Percentiles rank a stretch among this genome's conserved stretches.
These are phyloP conservation scores for Scutellaria galericulata DNA, from an alignment of 257 asterid species.

Conservation along the genomic window DNA sequence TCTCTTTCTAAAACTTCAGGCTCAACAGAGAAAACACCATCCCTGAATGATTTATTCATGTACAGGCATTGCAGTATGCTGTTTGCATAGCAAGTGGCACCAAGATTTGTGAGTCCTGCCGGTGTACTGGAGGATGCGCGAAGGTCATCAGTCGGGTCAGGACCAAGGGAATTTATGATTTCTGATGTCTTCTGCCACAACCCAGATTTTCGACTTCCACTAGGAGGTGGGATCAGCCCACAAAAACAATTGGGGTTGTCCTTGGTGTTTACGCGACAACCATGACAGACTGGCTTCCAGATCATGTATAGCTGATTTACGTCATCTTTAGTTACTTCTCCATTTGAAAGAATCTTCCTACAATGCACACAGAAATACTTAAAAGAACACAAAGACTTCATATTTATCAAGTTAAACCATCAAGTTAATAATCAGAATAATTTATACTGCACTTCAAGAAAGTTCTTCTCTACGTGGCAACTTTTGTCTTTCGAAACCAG, in stretches of 20 bases:
- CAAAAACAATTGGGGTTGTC: conserved; percentile 99
- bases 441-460: conserved; percentile 1
- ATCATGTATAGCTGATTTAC: conserved; percentile 79
- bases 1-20: conserved; percentile 69
- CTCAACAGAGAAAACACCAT: conserved; percentile 87
- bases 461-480: conserved; percentile 4
- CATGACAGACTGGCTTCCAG: conserved; percentile 88
- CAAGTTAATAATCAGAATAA: not conserved
- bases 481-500: conserved; percentile 24
- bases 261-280: conserved; percentile 90
- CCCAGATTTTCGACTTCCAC: conserved; percentile 89
- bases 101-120: conserved; percentile 96
- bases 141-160: conserved; percentile 73
- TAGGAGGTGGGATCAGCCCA: conserved; percentile 82
- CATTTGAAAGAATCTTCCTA: conserved; percentile 71
- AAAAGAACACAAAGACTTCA: not conserved
- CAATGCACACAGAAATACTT: conserved; percentile 36
- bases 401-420: not conserved
- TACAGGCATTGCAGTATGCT: conserved; percentile 92
- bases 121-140: conserved; percentile 81
- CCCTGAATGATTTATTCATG: conserved; percentile 88
- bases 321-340: conserved; percentile 73
- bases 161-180: conserved; percentile 76
- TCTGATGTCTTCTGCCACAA: conserved; percentile 95
- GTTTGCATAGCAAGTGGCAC: conserved; percentile 99